A percentile compares a stretch with the other conserved stretches of the same genome.
Evolutionary conservation across 176 grass and related monocot species (phyloP).

Genomic region (Neostapfia colusana): DNA sequence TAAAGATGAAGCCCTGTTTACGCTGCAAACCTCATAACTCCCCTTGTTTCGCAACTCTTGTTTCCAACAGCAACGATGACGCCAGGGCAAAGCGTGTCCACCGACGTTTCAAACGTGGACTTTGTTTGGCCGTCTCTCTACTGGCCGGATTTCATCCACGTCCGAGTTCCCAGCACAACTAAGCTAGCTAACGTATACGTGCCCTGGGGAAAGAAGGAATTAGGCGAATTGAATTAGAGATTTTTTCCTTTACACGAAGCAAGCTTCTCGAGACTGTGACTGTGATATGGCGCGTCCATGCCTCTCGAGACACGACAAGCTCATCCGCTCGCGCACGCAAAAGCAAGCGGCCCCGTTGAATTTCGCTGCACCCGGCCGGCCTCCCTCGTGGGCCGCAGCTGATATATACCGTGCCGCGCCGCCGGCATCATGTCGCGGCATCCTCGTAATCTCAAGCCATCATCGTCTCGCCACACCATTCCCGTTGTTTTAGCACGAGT

Average conservation of each 20-base stretch:
- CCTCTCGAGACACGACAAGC: not conserved
- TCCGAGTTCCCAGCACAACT: not conserved
- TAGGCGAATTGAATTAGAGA: not conserved
- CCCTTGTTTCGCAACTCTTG: not conserved
- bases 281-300: not conserved
- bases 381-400: not conserved
- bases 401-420: not conserved
- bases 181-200: not conserved
- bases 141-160: not conserved
- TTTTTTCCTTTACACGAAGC: not conserved
- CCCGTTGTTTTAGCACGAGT: not conserved
- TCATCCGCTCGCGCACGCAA: not conserved
- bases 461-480: not conserved
- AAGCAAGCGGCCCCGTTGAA: not conserved
- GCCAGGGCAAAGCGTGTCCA: not conserved
- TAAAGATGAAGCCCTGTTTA: not conserved
- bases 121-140: not conserved
- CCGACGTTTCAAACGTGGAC: constrained; percentile 2
- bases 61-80: not conserved
- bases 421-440: not conserved
- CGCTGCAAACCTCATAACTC: not conserved
- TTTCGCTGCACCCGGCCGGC: not conserved
- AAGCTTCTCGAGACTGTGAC: not conserved
- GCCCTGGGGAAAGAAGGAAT: not conserved
- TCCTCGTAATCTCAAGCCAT: not conserved